Evolutionary conservation across 2,329 filamentous ascomycete species (phyloP).

Genomic region (Fusarium denticulatum): DNA sequence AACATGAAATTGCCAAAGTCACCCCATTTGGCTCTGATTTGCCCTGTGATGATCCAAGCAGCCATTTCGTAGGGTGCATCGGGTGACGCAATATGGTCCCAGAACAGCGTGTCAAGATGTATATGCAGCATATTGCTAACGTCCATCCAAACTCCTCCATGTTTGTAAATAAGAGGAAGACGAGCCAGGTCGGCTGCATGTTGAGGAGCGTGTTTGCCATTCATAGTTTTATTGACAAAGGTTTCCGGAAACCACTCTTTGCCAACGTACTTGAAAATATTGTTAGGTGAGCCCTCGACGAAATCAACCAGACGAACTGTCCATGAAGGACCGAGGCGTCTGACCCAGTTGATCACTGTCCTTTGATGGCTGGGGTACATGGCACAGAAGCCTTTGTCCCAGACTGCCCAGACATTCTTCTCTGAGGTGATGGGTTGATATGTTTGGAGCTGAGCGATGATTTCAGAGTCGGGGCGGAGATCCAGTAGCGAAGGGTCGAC

Average conservation of each 20-base stretch:
- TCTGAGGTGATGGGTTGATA: constrained; percentile 50
- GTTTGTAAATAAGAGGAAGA: constrained; percentile 51
- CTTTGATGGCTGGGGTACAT: constrained; percentile 52
- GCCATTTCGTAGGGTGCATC: constrained; percentile 48
- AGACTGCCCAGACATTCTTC: constrained; percentile 59
- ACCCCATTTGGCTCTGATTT: constrained; percentile 47
- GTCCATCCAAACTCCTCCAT: constrained; percentile 58
- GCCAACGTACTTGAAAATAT: constrained; percentile 49
- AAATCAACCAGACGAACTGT: constrained; percentile 53
- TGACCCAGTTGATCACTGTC: constrained; percentile 55
- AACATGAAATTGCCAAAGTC: constrained; percentile 56
- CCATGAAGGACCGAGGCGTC: constrained; percentile 53
- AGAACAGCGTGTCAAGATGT: constrained; percentile 55
- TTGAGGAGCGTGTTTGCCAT: constrained; percentile 51
- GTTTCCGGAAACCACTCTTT: constrained; percentile 43
- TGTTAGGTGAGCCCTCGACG: constrained; percentile 48
- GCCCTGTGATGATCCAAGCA: constrained; percentile 48
- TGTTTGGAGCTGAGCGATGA: constrained; percentile 42
- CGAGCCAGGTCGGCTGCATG: constrained; percentile 61
- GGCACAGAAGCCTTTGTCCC: constrained; percentile 50
- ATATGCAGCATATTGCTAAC: constrained; percentile 54
- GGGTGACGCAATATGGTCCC: constrained; percentile 52
- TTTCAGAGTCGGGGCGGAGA: constrained; percentile 46
- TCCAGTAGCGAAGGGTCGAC: constrained; percentile 20
- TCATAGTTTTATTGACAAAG: constrained; percentile 48